Evolutionary conservation across 768 basidiomycete genomes (phyloP).

Genomic region (Hysterangium stoloniferum): DNA sequence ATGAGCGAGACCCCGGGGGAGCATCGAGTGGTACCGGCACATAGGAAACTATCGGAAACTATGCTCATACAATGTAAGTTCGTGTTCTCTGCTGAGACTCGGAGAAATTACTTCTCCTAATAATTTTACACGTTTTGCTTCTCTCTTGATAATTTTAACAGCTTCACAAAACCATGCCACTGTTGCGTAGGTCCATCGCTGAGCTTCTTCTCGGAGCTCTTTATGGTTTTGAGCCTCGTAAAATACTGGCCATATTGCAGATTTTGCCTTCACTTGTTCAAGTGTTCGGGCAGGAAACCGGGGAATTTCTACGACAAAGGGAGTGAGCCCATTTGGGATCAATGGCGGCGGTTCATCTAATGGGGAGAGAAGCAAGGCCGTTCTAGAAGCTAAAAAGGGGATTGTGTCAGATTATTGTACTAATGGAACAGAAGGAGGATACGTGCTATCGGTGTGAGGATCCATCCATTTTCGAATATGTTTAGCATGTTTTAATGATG

Average conservation of each 20-base stretch:
- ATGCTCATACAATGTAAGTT: constrained; percentile 6
- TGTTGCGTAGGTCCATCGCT: constrained; percentile 58
- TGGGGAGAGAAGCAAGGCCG: constrained; percentile 12
- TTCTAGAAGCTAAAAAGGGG: background rate
- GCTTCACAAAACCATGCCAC: constrained; percentile 72
- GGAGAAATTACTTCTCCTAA: constrained; percentile 50
- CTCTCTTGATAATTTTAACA: constrained; percentile 42
- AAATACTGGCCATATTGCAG: constrained; percentile 78
- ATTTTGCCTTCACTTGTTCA: constrained; percentile 57
- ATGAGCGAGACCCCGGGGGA: constrained; percentile 22
- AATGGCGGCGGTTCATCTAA: constrained; percentile 29
- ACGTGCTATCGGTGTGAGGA: background rate
- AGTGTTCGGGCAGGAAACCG: constrained; percentile 57
- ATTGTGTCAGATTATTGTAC: constrained; percentile 18
- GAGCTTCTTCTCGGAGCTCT: constrained; percentile 35
- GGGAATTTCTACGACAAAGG: constrained; percentile 59
- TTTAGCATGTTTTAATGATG: constrained; percentile 66
- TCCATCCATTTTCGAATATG: constrained; percentile 48
- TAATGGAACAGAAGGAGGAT: background rate
- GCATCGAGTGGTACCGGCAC: constrained; percentile 49
- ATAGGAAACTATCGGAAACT: constrained; percentile 74
- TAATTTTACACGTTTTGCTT: constrained; percentile 38
- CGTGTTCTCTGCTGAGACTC: background rate
- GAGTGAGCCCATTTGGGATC: constrained; percentile 44
- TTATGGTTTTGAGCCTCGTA: constrained; percentile 63